Base-by-base conservation (phyloP, 2,329 filamentous ascomycete species). In the Fusarium succisae region DNA sequence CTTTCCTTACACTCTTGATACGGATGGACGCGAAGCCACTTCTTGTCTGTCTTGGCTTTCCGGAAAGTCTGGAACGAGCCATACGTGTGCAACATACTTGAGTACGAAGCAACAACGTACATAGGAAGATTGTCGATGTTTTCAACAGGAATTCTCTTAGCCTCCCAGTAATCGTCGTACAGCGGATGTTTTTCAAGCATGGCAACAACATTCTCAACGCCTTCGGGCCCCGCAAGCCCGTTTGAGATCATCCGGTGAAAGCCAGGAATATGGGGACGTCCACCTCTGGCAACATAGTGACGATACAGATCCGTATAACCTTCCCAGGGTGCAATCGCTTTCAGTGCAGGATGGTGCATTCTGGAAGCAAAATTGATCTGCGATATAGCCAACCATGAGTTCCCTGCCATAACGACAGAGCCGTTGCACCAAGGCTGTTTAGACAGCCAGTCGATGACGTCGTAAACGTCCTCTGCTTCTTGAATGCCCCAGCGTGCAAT, bases 261-360 rank as follows among this genome's bases (percentile, higher is more conserved):
- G 17, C 61, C 26, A 18, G 64, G 56, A 15, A 63, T 55, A n/a
- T 62, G 57, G 3, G 51, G 57, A 38, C 78, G 67, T 3, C 79
- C 79, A 1, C 79, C 79, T 3, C 79, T 75, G 12, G 61, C 75
- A 35, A 79, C 60, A 1, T 69, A 73, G 45, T 81, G 77, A 2
- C 70, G 61, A 22, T 67, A 73, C 8, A 63, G 38, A 28, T 70
- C 63, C 1, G 43, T 58, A 8, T 48, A 63, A 4, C 63, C 53
- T 22, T 72, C 68, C 70, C 64, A 73, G 1, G 70, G 70, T 4
- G 68, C 68, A 13, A 73, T 73, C 5, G 70, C 68, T 15, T 63
- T 71, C 3, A 72, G 44, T 7, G 39, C 37, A 2, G 63, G 70
- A 10, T 44, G 55, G 11, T 28, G 41, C 14, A 63, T 28, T 14